Base-by-base conservation (phyloP, 495 filamentous ascomycete genomes). In the Penicillium pulvis region DNA sequence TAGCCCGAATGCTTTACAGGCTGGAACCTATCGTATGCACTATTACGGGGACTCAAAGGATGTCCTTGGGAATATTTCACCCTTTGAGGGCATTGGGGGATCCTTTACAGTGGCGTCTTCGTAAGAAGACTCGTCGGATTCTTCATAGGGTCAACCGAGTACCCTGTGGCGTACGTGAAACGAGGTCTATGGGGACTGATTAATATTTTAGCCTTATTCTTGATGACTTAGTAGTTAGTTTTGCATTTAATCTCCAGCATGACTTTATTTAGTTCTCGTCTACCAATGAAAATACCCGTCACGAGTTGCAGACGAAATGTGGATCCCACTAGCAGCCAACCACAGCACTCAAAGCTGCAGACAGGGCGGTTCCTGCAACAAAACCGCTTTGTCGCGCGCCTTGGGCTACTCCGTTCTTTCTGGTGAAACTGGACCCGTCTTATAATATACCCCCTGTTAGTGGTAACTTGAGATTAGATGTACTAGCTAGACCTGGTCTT, bases 31-130 rank as follows among this genome's bases (percentile, higher is more conserved):
- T 77, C 79, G 93, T 28, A 74, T 98, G 54, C 82, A 81, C 74
- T 98, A 98, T 65, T 94, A 85, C 75, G 93, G 93, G 0, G 90
- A 96, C 72, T 81, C 85, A 24, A 97, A 92, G 80, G 75, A 77
- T 55, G 61, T 87, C 24, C 69, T 75, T 10, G 93, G 92, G n/a
- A 72, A 64, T 19, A 83, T 97, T 46, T 81, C 77, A 42, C 65
- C 79, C 49, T 96, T 98, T 78, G 87, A 93, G 68, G 92, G 93
- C 0, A 78, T 81, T 14, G 91, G 90, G 68, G 76, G 80, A 33
- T 71, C 68, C 57, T 95, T 97, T 75, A 82, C 60, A 14, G 75
- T 89, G 24, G 42, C 52, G 17, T 46, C 57, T 26, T 66, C 48
- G 19, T 64, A 58, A 45, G 16, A 19, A 12, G 10, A 14, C 11